Conservation (phyloP, 2,329 filamentous ascomycete species). For the Didymosphaeria variabile region DNA sequence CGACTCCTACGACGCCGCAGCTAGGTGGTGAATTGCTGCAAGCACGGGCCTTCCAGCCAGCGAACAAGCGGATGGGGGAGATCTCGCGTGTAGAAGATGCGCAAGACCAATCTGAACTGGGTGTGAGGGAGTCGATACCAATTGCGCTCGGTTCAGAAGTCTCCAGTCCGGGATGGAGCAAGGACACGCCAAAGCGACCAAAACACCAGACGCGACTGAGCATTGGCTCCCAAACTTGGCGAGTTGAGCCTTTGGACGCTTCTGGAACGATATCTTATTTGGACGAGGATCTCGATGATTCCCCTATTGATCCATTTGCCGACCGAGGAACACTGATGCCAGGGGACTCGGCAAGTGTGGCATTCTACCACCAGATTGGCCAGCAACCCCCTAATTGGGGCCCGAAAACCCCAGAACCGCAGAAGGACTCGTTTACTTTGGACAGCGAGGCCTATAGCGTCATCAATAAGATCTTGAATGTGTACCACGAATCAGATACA, state of each 20-base stretch:
- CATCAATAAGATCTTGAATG: slow-evolving; percentile 52
- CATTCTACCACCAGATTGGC: slow-evolving; percentile 28
- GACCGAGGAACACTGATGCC: slow-evolving; percentile 46
- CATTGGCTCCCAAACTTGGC: slow-evolving; percentile 31
- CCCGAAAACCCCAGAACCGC: slow-evolving; percentile 30
- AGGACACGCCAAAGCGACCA: slow-evolving; percentile 7
- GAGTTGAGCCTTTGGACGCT: slow-evolving; percentile 27
- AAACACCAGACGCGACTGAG: slow-evolving; percentile 24
- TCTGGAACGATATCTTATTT: slow-evolving; percentile 36
- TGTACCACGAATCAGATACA: slow-evolving; percentile 49
- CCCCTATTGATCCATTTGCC: slow-evolving; percentile 42
- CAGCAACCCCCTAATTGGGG: slow-evolving; percentile 35
- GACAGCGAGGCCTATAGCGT: slow-evolving; percentile 56
- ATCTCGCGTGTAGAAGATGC: slow-evolving; percentile 30
- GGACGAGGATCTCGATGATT: slow-evolving; percentile 37
- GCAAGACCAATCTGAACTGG: slow-evolving; percentile 54
- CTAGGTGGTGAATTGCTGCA: slow-evolving; percentile 38
- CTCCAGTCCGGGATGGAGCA: slow-evolving; percentile 30
- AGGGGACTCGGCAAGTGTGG: slow-evolving; percentile 51
- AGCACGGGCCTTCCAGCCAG: slow-evolving; percentile 38
- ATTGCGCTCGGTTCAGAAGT: slow-evolving; percentile 62
- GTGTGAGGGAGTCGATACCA: slow-evolving; percentile 64
- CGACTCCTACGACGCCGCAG: slow-evolving; percentile 10
- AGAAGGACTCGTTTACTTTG: slow-evolving; percentile 42
- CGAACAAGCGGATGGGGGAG: slow-evolving; percentile 21